Base-by-base conservation (phyloP, 106 monocot genomes). In the Acorus gramineus region DNA sequence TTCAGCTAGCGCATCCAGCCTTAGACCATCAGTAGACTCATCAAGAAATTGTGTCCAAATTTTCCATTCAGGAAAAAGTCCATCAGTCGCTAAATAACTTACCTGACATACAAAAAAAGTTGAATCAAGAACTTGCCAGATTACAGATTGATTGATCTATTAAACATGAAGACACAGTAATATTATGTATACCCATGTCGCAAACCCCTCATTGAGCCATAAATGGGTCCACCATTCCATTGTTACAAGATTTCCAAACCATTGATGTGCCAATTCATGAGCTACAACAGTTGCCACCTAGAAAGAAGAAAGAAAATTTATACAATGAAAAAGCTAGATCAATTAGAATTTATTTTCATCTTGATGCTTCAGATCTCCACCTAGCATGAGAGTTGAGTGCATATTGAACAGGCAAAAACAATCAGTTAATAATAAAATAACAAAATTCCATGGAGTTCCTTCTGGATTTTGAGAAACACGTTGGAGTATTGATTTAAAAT, bases 191-290 rank as follows among this genome's bases (percentile, higher is more conserved):
- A 96, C 95, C 95, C 95, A 96, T 56, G 95, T 78, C 52, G 95
- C 95, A 80, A 96, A 96, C 7, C 95, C 95, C 73, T 96, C 95
- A 72, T 96, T 96, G 42, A 96, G 95, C 95, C 95, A 96, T 56
- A 96, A 84, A 60, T 96, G 90, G 50, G 95, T 96, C 95, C 95
- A 96, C 95, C 95, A 96, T 73, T 96, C 95, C 95, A 96, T 96
- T 58, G 95, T 96, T 7, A 96, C 95, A 80, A 96, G 95, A 79
- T 96, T 96, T n/a, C 95, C 95, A 85, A 96, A 96, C 95, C 95
- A 96, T 47, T 90, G 95, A 70, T 96, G 95, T 57, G 95, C 95
- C 66, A 95, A 70, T 75, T 95, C 95, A 80, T 96, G 95, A 63
- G 86, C 85, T 47, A 96, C 95, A 73, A 87, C 87, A 66, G 75